Conservation (phyloP, 1,139 yeast species). For the Insectozyma bohioensis region DNA sequence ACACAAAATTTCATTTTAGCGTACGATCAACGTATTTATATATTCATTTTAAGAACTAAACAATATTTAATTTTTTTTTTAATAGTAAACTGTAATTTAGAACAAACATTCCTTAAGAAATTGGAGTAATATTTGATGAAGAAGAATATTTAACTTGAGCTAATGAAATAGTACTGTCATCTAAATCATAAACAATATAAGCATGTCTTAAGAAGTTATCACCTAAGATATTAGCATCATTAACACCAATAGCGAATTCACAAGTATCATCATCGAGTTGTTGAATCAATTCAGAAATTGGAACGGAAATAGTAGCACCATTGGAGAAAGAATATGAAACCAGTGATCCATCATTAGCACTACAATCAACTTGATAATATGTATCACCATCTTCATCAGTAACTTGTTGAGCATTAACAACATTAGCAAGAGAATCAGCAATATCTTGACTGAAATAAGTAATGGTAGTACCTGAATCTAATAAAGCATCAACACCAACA, state of each 20-base stretch:
- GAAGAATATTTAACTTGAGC: slow-evolving; percentile 25
- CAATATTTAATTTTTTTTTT: too few species aligned
- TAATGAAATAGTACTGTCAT: slow-evolving; percentile 22
- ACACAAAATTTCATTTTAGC: too few species aligned
- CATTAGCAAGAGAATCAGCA: slow-evolving; percentile 12
- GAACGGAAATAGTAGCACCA: slow-evolving; percentile 30
- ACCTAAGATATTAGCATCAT: slow-evolving; percentile 19
- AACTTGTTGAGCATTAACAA: slow-evolving; percentile 22
- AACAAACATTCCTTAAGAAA: too few species aligned
- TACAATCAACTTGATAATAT: slow-evolving; percentile 8
- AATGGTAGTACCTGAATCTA: slow-evolving; percentile 32
- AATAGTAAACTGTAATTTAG: too few species aligned
- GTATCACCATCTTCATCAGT: slow-evolving; percentile 13
- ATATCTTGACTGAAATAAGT: slow-evolving; percentile 22
- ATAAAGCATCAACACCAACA: slow-evolving; percentile 5
- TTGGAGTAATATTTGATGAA: slow-evolving; percentile 5
- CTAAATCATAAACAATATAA: slow-evolving; percentile 28
- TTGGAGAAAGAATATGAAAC: slow-evolving; percentile 19
- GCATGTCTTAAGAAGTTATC: slow-evolving; percentile 31
- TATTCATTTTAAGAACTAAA: too few species aligned
- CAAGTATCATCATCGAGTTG: slow-evolving; percentile 5
- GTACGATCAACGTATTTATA: too few species aligned
- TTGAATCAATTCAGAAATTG: slow-evolving; percentile 20
- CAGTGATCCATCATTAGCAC: slow-evolving; percentile 7
- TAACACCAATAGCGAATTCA: slow-evolving; percentile 8